Percentiles rank a stretch among this genome's conserved stretches.
phyloP scores from a whole-genome alignment of 2,329 filamentous ascomycete species.

The Pestalotiopsis sp. region DNA sequence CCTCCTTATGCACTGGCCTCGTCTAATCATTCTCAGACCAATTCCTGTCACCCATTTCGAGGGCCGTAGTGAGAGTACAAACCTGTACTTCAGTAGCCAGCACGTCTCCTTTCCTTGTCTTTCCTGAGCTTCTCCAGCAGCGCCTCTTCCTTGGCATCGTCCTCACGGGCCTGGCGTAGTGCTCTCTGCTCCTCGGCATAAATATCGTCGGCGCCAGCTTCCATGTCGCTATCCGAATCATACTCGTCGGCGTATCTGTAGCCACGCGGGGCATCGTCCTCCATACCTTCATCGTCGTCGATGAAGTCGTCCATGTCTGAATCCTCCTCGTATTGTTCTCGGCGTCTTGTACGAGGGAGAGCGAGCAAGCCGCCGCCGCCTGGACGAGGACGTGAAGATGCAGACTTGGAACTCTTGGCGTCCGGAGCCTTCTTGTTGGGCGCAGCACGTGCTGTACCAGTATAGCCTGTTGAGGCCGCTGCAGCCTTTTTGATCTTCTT shows the following conservation, averaged over 20 bases:
- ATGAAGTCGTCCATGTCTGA: conserved; percentile 57
- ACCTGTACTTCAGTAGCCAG: conserved; percentile 6
- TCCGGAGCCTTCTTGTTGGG: conserved; percentile 35
- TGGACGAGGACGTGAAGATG: conserved; percentile 23
- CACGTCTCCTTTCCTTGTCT: conserved; percentile 33
- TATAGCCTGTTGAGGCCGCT: conserved; percentile 65
- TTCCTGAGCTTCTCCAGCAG: conserved; percentile 45
- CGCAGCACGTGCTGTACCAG: conserved; percentile 65
- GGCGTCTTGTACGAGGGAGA: conserved; percentile 34
- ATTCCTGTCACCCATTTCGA: neutral
- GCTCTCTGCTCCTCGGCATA: conserved; percentile 71
- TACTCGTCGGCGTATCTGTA: conserved; percentile 46
- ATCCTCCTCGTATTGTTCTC: conserved; percentile 55
- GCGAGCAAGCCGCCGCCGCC: conserved; percentile 36
- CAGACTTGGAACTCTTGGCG: conserved; percentile 19
- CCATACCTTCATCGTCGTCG: conserved; percentile 56
- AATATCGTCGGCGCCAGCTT: conserved; percentile 74
- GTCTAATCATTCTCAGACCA: neutral
- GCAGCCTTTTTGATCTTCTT: conserved; percentile 67
- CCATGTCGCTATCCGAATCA: conserved; percentile 75
- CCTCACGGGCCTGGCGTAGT: conserved; percentile 62
- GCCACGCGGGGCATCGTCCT: conserved; percentile 49
- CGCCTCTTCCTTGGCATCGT: conserved; percentile 59
- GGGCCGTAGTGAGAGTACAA: neutral
- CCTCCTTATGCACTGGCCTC: conserved; percentile 7